Evolutionary conservation across 257 asterid genomes (phyloP).

Genomic region (Lantana camara): DNA sequence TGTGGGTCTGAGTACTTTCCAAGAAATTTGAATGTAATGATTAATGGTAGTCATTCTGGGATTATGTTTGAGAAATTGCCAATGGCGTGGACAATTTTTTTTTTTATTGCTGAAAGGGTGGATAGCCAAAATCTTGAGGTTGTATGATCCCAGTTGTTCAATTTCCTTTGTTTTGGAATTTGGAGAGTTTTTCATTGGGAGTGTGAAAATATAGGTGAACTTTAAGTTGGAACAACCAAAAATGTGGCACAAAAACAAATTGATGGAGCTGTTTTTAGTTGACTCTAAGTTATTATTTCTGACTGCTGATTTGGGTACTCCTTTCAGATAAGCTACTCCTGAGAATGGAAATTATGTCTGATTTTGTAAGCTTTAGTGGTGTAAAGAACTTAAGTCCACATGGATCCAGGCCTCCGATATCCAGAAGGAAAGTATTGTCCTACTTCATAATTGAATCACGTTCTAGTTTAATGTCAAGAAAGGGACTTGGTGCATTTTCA

Average conservation of each 20-base stretch:
- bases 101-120: neutral
- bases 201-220: slow-evolving; percentile 10
- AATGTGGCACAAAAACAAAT: neutral
- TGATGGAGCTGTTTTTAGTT: slow-evolving; percentile 6
- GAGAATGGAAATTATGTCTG: slow-evolving; percentile 60
- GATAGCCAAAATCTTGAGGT: neutral
- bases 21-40: slow-evolving; percentile 9
- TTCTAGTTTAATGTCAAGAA: slow-evolving; percentile 33
- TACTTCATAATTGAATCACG: slow-evolving; percentile 27
- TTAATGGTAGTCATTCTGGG: neutral
- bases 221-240: slow-evolving; percentile 1
- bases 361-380: slow-evolving; percentile 37
- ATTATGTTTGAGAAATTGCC: slow-evolving; percentile 16
- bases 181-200: neutral
- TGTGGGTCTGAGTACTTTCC: slow-evolving; percentile 8
- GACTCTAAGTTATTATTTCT: slow-evolving; percentile 15
- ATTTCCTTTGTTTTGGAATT: neutral
- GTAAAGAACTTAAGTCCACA: slow-evolving; percentile 32
- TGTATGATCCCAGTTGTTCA: slow-evolving; percentile 1
- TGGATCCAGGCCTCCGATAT: slow-evolving; percentile 31
- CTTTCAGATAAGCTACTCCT: slow-evolving; percentile 39
- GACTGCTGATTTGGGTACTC: slow-evolving; percentile 29
- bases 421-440: slow-evolving; percentile 32
- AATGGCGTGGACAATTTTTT: neutral
- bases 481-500: slow-evolving; percentile 21